Conservation (phyloP, 2,329 filamentous ascomycete genomes). For the Stagonosporopsis vannaccii region DNA sequence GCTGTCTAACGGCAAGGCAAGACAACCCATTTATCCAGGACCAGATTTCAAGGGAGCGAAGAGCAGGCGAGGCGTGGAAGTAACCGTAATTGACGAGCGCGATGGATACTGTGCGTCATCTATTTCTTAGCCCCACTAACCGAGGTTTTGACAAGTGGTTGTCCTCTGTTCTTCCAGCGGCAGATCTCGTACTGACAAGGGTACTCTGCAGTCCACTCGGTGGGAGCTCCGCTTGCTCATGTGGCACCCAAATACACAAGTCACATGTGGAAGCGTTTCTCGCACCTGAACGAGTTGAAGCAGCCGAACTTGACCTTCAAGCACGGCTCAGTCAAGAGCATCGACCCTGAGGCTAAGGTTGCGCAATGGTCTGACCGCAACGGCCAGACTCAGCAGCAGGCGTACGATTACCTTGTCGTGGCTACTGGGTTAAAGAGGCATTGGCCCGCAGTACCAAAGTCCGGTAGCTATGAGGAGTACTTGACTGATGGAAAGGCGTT, state of each 20-base stretch:
- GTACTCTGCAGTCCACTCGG: slow-evolving; percentile 68
- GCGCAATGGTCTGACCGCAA: slow-evolving; percentile 63
- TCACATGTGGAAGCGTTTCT: slow-evolving; percentile 74
- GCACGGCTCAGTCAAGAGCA: slow-evolving; percentile 67
- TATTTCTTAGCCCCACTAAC: slow-evolving; percentile 24
- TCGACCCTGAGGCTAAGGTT: slow-evolving; percentile 67
- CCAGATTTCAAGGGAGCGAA: slow-evolving; percentile 46
- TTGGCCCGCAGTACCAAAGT: slow-evolving; percentile 77
- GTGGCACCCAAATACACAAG: slow-evolving; percentile 68
- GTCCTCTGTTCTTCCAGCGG: slow-evolving; percentile 12
- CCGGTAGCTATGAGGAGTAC: slow-evolving; percentile 67
- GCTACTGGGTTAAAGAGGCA: slow-evolving; percentile 73
- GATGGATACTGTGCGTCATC: slow-evolving; percentile 76
- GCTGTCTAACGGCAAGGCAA: slow-evolving; percentile 64
- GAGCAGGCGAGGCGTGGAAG: slow-evolving; percentile 65
- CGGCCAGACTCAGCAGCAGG: slow-evolving; percentile 53
- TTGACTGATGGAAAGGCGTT: slow-evolving; percentile 68
- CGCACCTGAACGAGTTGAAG: slow-evolving; percentile 71
- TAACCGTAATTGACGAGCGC: slow-evolving; percentile 79
- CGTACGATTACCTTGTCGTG: slow-evolving; percentile 79
- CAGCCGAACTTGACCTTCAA: slow-evolving; percentile 68
- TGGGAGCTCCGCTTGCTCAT: slow-evolving; percentile 76
- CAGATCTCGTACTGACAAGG: slow-evolving; percentile 27
- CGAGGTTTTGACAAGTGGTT: slow-evolving; percentile 20
- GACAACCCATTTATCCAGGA: slow-evolving; percentile 53